Conservation (phyloP, 352 stramenopile genomes). For the Phytophthora cactorum region DNA sequence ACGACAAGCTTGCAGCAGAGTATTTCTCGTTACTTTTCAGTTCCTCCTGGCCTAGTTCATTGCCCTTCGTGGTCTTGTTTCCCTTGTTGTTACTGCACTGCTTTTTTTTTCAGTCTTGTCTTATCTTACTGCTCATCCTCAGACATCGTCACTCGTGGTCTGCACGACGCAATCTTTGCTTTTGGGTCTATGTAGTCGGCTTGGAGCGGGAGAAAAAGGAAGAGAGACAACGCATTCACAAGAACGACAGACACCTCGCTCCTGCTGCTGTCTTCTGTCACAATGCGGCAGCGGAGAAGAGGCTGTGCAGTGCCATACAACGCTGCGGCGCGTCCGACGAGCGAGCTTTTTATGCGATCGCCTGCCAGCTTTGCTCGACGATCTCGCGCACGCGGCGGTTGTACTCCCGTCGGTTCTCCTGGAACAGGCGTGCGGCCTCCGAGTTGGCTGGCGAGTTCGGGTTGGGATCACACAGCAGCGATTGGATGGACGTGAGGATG, state of each 20-base stretch:
- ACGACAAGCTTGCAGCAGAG: neutral
- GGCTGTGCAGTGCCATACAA: slow-evolving; percentile 20
- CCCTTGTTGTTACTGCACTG: slow-evolving; percentile 15
- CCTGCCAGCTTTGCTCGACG: slow-evolving; percentile 98
- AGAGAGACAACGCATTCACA: slow-evolving; percentile 19
- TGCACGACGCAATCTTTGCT: slow-evolving; percentile 9
- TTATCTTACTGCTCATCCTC: slow-evolving; percentile 13
- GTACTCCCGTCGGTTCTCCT: slow-evolving; percentile 99
- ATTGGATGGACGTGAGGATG: slow-evolving; percentile 99
- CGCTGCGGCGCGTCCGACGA: slow-evolving; percentile 19
- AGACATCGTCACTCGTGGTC: slow-evolving; percentile 7
- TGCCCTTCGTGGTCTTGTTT: slow-evolving; percentile 8
- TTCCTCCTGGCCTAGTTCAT: slow-evolving; percentile 10
- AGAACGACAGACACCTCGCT: slow-evolving; percentile 15
- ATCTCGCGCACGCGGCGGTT: slow-evolving; percentile 99
- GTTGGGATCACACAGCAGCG: slow-evolving; percentile 99
- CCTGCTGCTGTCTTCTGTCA: slow-evolving; percentile 3
- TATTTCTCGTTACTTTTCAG: slow-evolving; percentile 18
- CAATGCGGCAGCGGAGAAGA: slow-evolving; percentile 9
- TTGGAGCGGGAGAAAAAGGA: slow-evolving; percentile 20
- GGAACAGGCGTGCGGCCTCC: slow-evolving; percentile 97
- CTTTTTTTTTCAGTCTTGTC: slow-evolving; percentile 15
- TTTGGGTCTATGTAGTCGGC: slow-evolving; percentile 11
- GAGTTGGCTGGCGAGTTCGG: slow-evolving; percentile 99
- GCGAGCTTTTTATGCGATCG: slow-evolving; percentile 58